Evolutionary conservation across 2,329 filamentous ascomycete species (phyloP).

Genomic region (Botrytis deweyae): DNA sequence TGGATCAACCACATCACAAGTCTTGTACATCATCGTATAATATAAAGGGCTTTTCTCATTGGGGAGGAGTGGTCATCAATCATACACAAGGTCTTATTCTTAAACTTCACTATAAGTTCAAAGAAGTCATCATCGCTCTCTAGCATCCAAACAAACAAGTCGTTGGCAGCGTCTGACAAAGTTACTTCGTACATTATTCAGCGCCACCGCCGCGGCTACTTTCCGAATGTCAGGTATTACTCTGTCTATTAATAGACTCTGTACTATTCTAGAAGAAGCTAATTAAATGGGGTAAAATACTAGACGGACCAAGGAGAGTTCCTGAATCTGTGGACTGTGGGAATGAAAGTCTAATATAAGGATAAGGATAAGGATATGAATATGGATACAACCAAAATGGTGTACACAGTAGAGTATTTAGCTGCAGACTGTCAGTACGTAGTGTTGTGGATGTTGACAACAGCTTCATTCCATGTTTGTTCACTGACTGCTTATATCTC

Average conservation of each 20-base stretch:
- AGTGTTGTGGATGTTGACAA: neutral
- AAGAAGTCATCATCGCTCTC: neutral
- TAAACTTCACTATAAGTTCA: neutral
- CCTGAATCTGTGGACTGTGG: neutral
- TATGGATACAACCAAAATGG: neutral
- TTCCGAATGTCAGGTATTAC: neutral
- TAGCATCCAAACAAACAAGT: conserved; percentile 14
- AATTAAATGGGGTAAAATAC: conserved; percentile 8
- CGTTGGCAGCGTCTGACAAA: conserved; percentile 15
- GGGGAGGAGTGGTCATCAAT: neutral
- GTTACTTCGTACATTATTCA: neutral
- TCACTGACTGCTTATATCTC: neutral
- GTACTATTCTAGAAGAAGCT: neutral
- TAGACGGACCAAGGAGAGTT: neutral
- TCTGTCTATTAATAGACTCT: conserved; percentile 15
- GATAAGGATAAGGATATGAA: neutral
- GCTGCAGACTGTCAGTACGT: neutral
- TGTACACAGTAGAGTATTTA: neutral
- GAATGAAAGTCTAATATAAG: conserved; percentile 14
- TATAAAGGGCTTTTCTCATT: neutral
- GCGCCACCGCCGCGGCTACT: conserved; percentile 14
- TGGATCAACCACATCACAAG: conserved; percentile 10
- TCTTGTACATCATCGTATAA: neutral
- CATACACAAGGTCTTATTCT: neutral
- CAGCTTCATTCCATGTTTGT: conserved; percentile 2